Evolutionary conservation across 2,329 filamentous ascomycete genomes (phyloP), one percentile per base, ranked within the genome.

Genomic region (Cercospora janseana): DNA sequence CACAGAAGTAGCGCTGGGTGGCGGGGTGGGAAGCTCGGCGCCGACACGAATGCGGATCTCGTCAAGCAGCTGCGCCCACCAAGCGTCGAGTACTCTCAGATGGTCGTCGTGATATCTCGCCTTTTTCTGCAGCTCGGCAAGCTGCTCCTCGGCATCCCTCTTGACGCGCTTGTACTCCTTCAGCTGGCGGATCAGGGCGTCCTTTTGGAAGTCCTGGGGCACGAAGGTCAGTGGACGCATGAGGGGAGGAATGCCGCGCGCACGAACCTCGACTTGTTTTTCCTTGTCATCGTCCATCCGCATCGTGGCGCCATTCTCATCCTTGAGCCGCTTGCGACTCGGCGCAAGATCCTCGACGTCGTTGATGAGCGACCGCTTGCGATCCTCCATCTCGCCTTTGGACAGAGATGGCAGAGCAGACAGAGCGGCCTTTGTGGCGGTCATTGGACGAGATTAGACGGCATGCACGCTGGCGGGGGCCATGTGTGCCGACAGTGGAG

Each of bases 371-470:
- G 90, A 87, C 82, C 93, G 85, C 82, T 98, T 98, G 82, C 93
- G 89, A 79, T 97, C 93, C 81, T 98, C 93, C 92, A 97, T 98
- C 82, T 93, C 95, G 78, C 83, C 78, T 75, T 88, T 79, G 80
- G 84, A 84, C 71, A 79, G 72, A 76, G 88, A 86, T 78, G 87
- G 82, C 81, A 83, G 51, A 48, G 58, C 57, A 77, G 82, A 44
- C 46, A 60, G 47, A 37, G 41, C 43, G 40, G 60, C 49, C 53
- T 58, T 59, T 45, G 58, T 59, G 57, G 61, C 58, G 55, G 58
- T 54, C 60, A 64, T 63, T 46, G 59, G 53, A 52, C 52, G 43
- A 54, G 26, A 38, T 54, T 41, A 57, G 49, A 43, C 52, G 47
- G 46, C 26, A 28, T 44, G 31, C 44, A 23, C 32, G 43, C n/a